Percentiles rank a stretch among this genome's conserved stretches.
These are phyloP conservation scores for Termitomyces heimii DNA, from an alignment of 768 basidiomycete genomes.

Conservation along the genomic window DNA sequence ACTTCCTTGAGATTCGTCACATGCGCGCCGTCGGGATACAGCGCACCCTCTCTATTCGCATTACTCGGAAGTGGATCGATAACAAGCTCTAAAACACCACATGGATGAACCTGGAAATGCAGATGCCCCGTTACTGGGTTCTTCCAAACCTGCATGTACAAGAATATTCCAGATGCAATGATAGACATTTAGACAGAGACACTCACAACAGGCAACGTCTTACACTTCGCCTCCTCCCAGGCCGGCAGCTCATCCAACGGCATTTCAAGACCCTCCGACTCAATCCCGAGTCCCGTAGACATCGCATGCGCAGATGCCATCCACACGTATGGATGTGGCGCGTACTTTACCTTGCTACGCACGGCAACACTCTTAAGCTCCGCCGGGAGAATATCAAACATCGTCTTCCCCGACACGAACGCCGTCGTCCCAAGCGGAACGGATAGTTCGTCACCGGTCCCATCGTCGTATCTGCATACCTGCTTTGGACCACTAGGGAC, in stretches of 20 bases:
- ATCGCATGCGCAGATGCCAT: constrained; percentile 73
- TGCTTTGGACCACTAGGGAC: constrained; percentile 67
- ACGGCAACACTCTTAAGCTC: constrained; percentile 79
- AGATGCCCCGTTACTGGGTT: constrained; percentile 80
- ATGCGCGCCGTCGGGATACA: constrained; percentile 81
- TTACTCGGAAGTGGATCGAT: constrained; percentile 69
- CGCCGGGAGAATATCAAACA: constrained; percentile 73
- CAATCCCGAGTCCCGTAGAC: constrained; percentile 80
- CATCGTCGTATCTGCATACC: constrained; percentile 75
- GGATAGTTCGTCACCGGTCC: constrained; percentile 73
- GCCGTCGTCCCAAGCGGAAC: constrained; percentile 88
- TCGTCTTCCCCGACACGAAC: constrained; percentile 74
- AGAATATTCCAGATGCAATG: neutral
- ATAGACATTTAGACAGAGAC: constrained; percentile 18
- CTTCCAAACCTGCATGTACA: constrained; percentile 70
- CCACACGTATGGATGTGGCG: constrained; percentile 89
- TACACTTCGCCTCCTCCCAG: constrained; percentile 77
- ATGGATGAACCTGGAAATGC: constrained; percentile 90
- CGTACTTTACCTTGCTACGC: constrained; percentile 67
- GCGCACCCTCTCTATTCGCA: constrained; percentile 49
- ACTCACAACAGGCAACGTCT: constrained; percentile 59
- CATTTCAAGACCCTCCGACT: constrained; percentile 70
- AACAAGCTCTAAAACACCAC: constrained; percentile 59
- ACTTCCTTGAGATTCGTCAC: constrained; percentile 70
- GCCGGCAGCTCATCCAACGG: constrained; percentile 60